A percentile compares a stretch with the other conserved stretches of the same genome.
These are phyloP conservation scores for Reticulascus tulasneorum DNA, from an alignment of 2,329 filamentous ascomycete species.

Conservation along the genomic window DNA sequence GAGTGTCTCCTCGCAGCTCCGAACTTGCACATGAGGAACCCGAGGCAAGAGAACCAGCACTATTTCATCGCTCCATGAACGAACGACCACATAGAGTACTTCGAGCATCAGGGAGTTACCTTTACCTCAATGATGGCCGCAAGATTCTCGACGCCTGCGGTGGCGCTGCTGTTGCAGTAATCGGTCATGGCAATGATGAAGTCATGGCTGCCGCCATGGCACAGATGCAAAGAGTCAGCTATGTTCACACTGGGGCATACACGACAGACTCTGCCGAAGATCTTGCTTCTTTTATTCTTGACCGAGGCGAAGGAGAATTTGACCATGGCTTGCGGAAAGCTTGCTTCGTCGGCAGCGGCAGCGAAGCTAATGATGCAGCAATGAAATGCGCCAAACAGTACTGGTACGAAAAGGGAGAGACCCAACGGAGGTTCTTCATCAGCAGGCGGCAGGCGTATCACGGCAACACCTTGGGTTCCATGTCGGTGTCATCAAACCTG, in stretches of 20 bases:
- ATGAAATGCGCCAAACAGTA: conserved; percentile 47
- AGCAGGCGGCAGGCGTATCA: conserved; percentile 42
- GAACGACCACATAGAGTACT: too few species aligned
- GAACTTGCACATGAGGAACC: too few species aligned
- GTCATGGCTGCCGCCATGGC: conserved; percentile 23
- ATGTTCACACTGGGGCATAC: conserved; percentile 22
- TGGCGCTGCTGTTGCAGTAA: conserved; percentile 28
- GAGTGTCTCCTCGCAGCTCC: too few species aligned
- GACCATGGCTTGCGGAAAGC: conserved; percentile 13
- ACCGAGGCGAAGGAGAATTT: conserved; percentile 7
- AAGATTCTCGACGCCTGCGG: conserved; percentile 30
- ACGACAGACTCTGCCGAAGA: conserved; percentile 41
- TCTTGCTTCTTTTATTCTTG: conserved; percentile 18
- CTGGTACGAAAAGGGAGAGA: conserved; percentile 33
- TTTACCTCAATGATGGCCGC: conserved; percentile 28
- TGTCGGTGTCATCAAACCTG: conserved; percentile 31
- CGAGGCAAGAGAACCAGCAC: too few species aligned
- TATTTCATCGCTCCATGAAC: too few species aligned
- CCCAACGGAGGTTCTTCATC: conserved; percentile 37
- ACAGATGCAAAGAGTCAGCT: conserved; percentile 23
- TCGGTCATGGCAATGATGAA: conserved; percentile 25
- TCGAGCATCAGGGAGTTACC: too few species aligned
- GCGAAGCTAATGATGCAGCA: conserved; percentile 40
- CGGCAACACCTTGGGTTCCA: conserved; percentile 44
- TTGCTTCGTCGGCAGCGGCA: conserved; percentile 16